Evolutionary conservation across 2,329 filamentous ascomycete genomes (phyloP), one percentile per base, ranked within the genome.

Genomic region (Arthrinium puccinioides): DNA sequence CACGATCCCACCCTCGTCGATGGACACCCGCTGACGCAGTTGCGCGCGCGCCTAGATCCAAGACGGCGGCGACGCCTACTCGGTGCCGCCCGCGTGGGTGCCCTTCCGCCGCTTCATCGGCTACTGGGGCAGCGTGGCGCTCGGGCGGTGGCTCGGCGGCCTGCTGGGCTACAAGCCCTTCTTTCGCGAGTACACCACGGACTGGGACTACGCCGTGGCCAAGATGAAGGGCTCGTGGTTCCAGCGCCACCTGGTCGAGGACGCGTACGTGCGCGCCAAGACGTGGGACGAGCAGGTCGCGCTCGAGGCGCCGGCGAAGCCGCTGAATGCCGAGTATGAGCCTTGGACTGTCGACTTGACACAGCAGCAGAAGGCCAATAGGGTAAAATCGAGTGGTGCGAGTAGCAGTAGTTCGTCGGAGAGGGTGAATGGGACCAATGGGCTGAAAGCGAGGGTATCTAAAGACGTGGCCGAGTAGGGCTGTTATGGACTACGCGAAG

Each of bases 101-200:
- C 59, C 60, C 4, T 57, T 57, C 32, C 38, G 53, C n/a, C 36
- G 42, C 4, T 44, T 43, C 21, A 37, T 59, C 16, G 49, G 50
- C 1, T 50, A 51, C 26, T 49, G 44, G 36, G 38, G 43, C 4
- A 46, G 50, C 11, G 43, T 63, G 5, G 38, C 55, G 5, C 14
- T 62, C 7, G 59, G 59, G 5, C 45, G 59, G 21, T 62, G 57
- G 54, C 36, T 62, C 18, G 60, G 60, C 1, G 53, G 54, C 3
- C 25, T 62, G 29, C 43, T 62, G 13, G 60, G 59, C 5, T 62
- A 62, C 41, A 51, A 59, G 44, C 60, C 60, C 1, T 62, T 53
- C 38, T 56, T 52, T 43, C 46, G 38, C 13, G 51, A 61, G 41
- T 63, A 55, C 43, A 61, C 53, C 1, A 55, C 50, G 5, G 60